A percentile compares a stretch with the other conserved stretches of the same genome.
Conservation (phyloP, 1,284 basidiomycete genomes). For the Porogramme epimiltina region DNA sequence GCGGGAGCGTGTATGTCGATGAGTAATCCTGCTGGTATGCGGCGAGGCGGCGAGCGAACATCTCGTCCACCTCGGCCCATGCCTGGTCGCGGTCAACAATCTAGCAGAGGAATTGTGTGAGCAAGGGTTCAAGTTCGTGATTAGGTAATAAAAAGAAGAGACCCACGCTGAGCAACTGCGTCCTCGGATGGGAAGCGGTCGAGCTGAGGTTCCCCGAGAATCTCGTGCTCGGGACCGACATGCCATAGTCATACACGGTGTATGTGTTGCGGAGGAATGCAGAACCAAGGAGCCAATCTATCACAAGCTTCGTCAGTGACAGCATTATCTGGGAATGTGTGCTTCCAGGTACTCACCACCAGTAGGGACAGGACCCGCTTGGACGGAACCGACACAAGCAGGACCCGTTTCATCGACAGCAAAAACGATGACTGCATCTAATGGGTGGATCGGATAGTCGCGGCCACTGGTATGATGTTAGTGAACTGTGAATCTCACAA, state of each 20-base stretch:
- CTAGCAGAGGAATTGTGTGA: neutral
- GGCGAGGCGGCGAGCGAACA: constrained; percentile 1
- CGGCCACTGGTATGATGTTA: constrained; percentile 7
- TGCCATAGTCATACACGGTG: constrained; percentile 23
- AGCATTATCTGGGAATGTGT: neutral
- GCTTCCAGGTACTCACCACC: neutral
- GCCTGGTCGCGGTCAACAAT: constrained; percentile 3
- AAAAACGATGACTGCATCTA: constrained; percentile 3
- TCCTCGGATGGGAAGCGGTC: constrained; percentile 7
- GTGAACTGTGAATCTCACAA: too few relatives aligned
- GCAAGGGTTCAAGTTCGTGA: neutral
- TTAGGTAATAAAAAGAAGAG: neutral
- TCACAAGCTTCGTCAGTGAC: neutral
- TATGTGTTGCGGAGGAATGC: constrained; percentile 25
- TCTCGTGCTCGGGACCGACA: constrained; percentile 1
- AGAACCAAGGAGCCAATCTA: constrained; percentile 20
- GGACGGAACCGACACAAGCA: neutral
- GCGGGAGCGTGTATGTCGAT: neutral
- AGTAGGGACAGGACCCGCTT: neutral
- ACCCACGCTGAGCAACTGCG: constrained; percentile 25
- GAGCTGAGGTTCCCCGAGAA: neutral
- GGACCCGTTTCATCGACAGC: neutral
- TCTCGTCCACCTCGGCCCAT: constrained; percentile 3
- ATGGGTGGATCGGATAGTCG: constrained; percentile 14
- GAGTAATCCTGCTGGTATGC: neutral